Conservation (phyloP, 2,329 filamentous ascomycete species). For the Phaeosphaeria sp. region DNA sequence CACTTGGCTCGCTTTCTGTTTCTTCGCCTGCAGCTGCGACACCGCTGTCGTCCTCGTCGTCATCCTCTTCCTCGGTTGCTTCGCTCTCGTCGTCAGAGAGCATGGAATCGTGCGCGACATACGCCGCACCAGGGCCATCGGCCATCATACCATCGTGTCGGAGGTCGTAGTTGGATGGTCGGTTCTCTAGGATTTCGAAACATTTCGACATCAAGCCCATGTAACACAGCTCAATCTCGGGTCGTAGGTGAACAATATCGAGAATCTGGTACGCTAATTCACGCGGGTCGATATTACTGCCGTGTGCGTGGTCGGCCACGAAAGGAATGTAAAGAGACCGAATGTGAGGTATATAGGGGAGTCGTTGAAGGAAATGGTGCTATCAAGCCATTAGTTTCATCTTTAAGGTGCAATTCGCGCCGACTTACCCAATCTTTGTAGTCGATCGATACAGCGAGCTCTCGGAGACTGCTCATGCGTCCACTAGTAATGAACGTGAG, state of each 20-base stretch:
- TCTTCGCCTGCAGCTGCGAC: slow-evolving; percentile 56
- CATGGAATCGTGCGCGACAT: slow-evolving; percentile 38
- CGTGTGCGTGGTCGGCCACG: slow-evolving; percentile 68
- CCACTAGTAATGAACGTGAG: slow-evolving; percentile 78
- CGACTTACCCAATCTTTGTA: slow-evolving; percentile 77
- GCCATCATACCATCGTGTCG: slow-evolving; percentile 39
- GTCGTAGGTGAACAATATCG: slow-evolving; percentile 77
- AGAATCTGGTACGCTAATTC: slow-evolving; percentile 79
- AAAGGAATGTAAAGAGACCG: slow-evolving; percentile 74
- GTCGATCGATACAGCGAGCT: slow-evolving; percentile 75
- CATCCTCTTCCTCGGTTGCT: slow-evolving; percentile 55
- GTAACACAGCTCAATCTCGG: slow-evolving; percentile 79
- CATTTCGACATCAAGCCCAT: slow-evolving; percentile 79
- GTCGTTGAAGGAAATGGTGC: slow-evolving; percentile 79
- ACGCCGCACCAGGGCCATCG: slow-evolving; percentile 30
- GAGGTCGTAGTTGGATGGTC: slow-evolving; percentile 54
- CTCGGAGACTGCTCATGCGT: slow-evolving; percentile 73
- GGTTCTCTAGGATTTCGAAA: slow-evolving; percentile 78
- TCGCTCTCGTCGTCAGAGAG: slow-evolving; percentile 48
- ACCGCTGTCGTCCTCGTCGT: slow-evolving; percentile 59
- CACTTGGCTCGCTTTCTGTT: slow-evolving; percentile 41
- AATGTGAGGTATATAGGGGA: slow-evolving; percentile 74
- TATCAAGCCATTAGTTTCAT: slow-evolving; percentile 43
- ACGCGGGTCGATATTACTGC: slow-evolving; percentile 63
- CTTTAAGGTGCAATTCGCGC: background rate